phyloP scores from a whole-genome alignment of 1,284 basidiomycete genomes.

The Tilletiaria anomala region DNA sequence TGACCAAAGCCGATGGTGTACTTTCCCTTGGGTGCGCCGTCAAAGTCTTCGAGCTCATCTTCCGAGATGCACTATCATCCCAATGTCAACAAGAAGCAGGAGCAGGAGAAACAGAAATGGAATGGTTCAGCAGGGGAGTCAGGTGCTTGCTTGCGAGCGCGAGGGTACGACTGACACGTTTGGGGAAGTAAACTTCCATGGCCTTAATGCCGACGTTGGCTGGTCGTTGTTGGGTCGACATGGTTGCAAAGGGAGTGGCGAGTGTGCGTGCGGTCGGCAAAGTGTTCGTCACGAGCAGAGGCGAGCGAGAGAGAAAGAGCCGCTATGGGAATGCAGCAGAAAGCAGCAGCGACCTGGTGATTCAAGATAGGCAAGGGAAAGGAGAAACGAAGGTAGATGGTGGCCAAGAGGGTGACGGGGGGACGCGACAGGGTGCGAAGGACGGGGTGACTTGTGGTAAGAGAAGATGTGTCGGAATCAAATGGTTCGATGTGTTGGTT shows the following conservation, averaged over 20 bases:
- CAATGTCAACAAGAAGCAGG: slow-evolving; percentile 10
- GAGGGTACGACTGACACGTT: background rate
- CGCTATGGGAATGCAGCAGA: no score
- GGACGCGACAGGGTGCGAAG: no score
- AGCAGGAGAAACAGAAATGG: background rate
- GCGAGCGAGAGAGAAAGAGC: no score
- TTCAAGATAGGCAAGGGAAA: no score
- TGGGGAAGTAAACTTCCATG: slow-evolving; percentile 83
- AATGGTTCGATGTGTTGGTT: no score
- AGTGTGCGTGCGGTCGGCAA: background rate
- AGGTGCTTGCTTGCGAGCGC: background rate
- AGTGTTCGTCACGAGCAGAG: no score
- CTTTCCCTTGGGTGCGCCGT: slow-evolving; percentile 88
- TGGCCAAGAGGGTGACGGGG: no score
- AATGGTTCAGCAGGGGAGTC: background rate
- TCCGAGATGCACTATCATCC: no score
- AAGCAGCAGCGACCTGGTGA: no score
- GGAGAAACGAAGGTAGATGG: no score
- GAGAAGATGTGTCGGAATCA: no score
- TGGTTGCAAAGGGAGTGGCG: background rate
- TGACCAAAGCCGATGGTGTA: slow-evolving; percentile 99
- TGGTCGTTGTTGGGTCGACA: slow-evolving; percentile 51
- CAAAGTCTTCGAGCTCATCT: slow-evolving; percentile 60
- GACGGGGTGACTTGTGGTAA: no score
- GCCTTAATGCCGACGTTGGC: slow-evolving; percentile 82